Conservation (phyloP, 2,329 filamentous ascomycete species). For the Aspergillus sp. region DNA sequence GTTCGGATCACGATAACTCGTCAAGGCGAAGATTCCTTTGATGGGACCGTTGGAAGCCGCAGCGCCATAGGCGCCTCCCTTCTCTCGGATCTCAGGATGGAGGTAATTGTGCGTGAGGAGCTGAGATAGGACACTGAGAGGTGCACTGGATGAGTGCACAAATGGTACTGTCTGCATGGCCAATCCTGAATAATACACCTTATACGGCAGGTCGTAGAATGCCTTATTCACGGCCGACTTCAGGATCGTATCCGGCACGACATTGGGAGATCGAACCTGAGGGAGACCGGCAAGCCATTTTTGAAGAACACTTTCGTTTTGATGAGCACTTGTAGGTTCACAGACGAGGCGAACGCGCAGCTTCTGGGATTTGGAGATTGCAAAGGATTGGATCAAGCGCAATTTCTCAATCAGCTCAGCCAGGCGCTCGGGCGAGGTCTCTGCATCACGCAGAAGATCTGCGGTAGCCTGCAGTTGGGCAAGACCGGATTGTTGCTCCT, state of each 20-base stretch:
- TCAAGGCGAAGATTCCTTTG: constrained; percentile 87
- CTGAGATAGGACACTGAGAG: constrained; percentile 84
- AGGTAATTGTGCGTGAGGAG: constrained; percentile 94
- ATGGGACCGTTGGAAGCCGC: constrained; percentile 79
- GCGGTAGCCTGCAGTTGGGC: constrained; percentile 84
- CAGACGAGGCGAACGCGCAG: constrained; percentile 85
- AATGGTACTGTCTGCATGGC: constrained; percentile 83
- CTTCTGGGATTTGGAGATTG: constrained; percentile 63
- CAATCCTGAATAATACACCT: constrained; percentile 90
- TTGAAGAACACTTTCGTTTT: constrained; percentile 69
- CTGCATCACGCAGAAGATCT: constrained; percentile 65
- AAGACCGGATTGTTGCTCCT: constrained; percentile 85
- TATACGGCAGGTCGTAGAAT: constrained; percentile 92
- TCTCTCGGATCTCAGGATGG: constrained; percentile 96
- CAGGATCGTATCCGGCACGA: constrained; percentile 22
- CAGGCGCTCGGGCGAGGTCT: constrained; percentile 66
- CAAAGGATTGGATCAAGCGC: constrained; percentile 78
- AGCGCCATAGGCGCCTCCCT: constrained; percentile 93
- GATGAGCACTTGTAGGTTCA: constrained; percentile 65
- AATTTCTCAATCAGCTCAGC: constrained; percentile 76
- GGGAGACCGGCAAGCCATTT: constrained; percentile 68
- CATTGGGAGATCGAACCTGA: constrained; percentile 38
- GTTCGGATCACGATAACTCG: constrained; percentile 95
- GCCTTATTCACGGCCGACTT: constrained; percentile 58
- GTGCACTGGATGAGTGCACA: constrained; percentile 68